Percentiles rank a stretch among this genome's conserved stretches.
Conservation (phyloP, 1,284 basidiomycete genomes). For the Cutaneotrichosporon mucoides region DNA sequence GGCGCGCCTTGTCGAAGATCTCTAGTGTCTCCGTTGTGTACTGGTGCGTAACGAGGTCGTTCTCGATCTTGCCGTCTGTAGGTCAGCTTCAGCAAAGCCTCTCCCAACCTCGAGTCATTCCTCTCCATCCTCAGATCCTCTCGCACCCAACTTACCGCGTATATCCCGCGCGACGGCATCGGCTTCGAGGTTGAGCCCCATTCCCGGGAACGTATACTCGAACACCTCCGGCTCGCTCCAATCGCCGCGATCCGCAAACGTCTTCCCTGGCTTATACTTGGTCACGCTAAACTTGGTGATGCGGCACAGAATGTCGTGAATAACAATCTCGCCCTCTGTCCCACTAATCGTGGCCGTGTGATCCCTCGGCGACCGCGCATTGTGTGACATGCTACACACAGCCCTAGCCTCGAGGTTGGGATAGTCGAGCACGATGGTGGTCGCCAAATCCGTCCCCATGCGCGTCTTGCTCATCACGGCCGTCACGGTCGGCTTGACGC, state of each 20-base stretch:
- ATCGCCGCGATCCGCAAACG: not conserved
- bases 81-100: not conserved
- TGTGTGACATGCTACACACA: constrained; percentile 6
- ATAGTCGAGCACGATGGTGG: constrained; percentile 39
- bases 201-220: constrained; percentile 31
- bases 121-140: not conserved
- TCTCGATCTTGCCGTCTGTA: constrained; percentile 35
- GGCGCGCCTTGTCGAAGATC: constrained; percentile 46
- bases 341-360: constrained; percentile 7
- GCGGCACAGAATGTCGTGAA: constrained; percentile 9
- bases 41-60: constrained; percentile 33
- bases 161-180: constrained; percentile 48
- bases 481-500: constrained; percentile 28
- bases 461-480: constrained; percentile 38
- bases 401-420: constrained; percentile 33
- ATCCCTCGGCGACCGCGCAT: constrained; percentile 6
- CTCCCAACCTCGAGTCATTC: too few species aligned
- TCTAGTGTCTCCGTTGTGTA: constrained; percentile 44
- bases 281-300: constrained; percentile 8
- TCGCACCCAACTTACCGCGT: not conserved
- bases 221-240: constrained; percentile 25
- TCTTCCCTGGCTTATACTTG: not conserved
- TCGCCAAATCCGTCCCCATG: constrained; percentile 43
- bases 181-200: constrained; percentile 47
- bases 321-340: constrained; percentile 10